Percentiles rank a stretch among this genome's conserved stretches.
Conservation (phyloP, 768 basidiomycete genomes). For the Podaxis sp. region DNA sequence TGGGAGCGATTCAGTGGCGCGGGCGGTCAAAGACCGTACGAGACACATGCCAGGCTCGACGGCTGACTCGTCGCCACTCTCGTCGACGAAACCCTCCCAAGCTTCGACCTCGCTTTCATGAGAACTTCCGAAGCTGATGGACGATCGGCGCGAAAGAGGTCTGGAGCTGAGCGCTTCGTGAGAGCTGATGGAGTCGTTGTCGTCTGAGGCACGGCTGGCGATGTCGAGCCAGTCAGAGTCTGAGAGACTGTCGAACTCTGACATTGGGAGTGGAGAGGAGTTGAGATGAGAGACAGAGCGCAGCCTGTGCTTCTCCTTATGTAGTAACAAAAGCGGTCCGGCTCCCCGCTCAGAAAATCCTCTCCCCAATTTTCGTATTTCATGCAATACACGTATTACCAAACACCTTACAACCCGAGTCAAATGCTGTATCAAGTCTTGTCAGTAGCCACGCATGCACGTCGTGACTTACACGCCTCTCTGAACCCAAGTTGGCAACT, state of each 20-base stretch:
- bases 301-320: background rate
- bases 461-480: conserved; percentile 33
- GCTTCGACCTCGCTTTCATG: conserved; percentile 65
- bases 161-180: conserved; percentile 48
- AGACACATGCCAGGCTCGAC: conserved; percentile 29
- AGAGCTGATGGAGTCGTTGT: conserved; percentile 65
- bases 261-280: conserved; percentile 24
- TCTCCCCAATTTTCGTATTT: background rate
- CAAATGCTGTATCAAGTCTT: background rate
- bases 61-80: conserved; percentile 45
- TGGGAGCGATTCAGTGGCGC: conserved; percentile 24
- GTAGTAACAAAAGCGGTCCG: conserved; percentile 1
- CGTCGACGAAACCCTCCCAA: conserved; percentile 76
- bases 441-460: conserved; percentile 39
- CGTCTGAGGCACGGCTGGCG: conserved; percentile 64
- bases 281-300: background rate
- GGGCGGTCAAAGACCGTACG: conserved; percentile 23
- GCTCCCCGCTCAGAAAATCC: background rate
- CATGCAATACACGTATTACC: background rate
- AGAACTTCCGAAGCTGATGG: conserved; percentile 65
- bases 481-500: background rate
- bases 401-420: background rate
- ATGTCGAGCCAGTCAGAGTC: conserved; percentile 87
- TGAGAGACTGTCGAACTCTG: conserved; percentile 63
- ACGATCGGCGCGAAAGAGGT: conserved; percentile 64